Evolutionary conservation across 805 yeast species (phyloP), one percentile per base, ranked within the genome.

Genomic region (Candida nemodendra): DNA sequence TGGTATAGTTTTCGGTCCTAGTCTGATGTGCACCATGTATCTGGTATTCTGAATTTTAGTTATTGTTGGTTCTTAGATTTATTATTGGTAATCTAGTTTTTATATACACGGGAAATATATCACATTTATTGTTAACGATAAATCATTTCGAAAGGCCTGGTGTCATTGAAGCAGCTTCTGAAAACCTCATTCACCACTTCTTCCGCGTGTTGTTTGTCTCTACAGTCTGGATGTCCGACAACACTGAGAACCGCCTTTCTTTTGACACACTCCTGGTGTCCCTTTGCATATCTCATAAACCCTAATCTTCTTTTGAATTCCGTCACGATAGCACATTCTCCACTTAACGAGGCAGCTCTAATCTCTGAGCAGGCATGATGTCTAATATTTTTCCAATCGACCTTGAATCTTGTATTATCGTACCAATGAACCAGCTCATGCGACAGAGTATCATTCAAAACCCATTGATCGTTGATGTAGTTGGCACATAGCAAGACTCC

Each of bases 321-420:
- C 51, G 84, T 85, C 78, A 82, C 76, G 51, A 91, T 79, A 19
- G 98, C 75, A 64, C 99, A 93, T 57, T 93, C 99, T 5, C 99
- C 99, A 56, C 95, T 84, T 16, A 93, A 69, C 49, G 88, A 81
- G 9, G 95, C 82, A 0, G 99, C 99, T 42, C 99, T 72, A 35
- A 93, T 87, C 61, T 93, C 99, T 1, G 97, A 82, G 61, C 99
- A 93, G 1, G 99, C 99, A 58, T 91, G 98, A 57, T 93, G 99
- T 54, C 79, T 77, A 56, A 93, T 66, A 61, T 91, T 78, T 39
- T 72, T 55, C 84, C 96, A 84, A 61, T 93, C 87, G 2, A 93
- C 89, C 38, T 87, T 69, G 69, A 93, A 93, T 60, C 88, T 83
- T 47, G 86, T 68, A 55, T 89, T 81, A 63, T 93, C 99, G 62